Evolutionary conservation across 306 rosid genomes (phyloP), one percentile per base, ranked within the genome.

Genomic region (Malus sieversii): DNA sequence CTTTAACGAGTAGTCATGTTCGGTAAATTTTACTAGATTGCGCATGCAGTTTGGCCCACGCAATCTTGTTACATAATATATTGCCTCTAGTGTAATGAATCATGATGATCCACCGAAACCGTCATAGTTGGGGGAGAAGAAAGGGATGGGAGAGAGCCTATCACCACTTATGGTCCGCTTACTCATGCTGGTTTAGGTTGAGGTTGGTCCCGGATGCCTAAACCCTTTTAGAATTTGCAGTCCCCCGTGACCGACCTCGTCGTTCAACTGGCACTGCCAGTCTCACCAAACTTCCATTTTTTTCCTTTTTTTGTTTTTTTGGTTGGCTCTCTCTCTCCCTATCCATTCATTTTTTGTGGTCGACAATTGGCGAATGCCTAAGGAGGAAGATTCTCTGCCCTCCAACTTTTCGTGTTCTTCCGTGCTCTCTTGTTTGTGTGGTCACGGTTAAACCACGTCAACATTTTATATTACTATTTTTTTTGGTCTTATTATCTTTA

Each of bases 181-280:
- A 33, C 8, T 33, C 38, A 45, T 22, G 23, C 22, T 10, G 18
- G 60, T 61, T 29, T 46, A 13, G 58, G 25, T 6, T 10, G 18
- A 42, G 69, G 77, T 25, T 74, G 70, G 77, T 74, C 77, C 77
- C 45, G 53, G 19, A 5, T 8, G 53, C 53, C 19, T 14, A 13
- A 45, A 48, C 53, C 19, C 6, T 15, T 46, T 4, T 5, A 5
- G 10, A 18, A 0, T 58, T 40, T 18, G 68, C 58, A 33, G 20
- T 62, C 68, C 27, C 27, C 58, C 68, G 42, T 60, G 44, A 73
- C 68, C 55, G 55, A 48, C 55, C 8, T 15, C 6, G 55, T 48
- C 18, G 20, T 46, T 46, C 52, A 48, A 48, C 55, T 1, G 20
- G 20, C 55, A 15, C 20, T 48, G 52, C 18, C 18, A 13, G 16